phyloP scores from a whole-genome alignment of 192 early-diverging fungal species.

The Backusella psychrophila region DNA sequence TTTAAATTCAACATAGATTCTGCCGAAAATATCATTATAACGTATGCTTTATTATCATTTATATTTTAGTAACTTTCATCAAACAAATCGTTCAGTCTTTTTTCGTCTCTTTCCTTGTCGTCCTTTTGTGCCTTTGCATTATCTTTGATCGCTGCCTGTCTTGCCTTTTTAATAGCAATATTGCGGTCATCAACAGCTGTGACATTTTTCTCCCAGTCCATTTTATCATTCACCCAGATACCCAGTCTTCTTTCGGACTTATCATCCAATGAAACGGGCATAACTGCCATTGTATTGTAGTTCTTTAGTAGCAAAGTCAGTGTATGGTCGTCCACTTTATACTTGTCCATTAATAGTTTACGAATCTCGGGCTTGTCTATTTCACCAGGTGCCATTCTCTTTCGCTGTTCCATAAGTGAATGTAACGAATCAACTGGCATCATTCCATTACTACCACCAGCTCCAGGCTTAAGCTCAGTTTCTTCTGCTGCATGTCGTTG shows the following conservation, averaged over 20 bases:
- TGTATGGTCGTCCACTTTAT: slow-evolving; percentile 4
- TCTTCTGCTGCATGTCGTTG: slow-evolving; percentile 9
- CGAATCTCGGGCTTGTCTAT: slow-evolving; percentile 10
- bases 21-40: background rate
- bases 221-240: slow-evolving; percentile 14
- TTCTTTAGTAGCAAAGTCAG: slow-evolving; percentile 8
- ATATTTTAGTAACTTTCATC: slow-evolving; percentile 10
- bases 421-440: slow-evolving; percentile 16
- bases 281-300: slow-evolving; percentile 18
- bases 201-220: slow-evolving; percentile 11
- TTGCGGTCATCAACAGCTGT: background rate
- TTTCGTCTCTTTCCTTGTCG: background rate
- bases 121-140: background rate
- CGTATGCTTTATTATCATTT: background rate
- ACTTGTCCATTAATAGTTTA: slow-evolving; percentile 6
- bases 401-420: slow-evolving; percentile 17
- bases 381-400: slow-evolving; percentile 11
- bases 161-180: slow-evolving; percentile 7
- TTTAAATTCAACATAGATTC: too few species aligned
- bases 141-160: slow-evolving; percentile 12
- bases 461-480: background rate
- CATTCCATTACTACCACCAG: background rate
- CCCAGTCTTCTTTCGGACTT: slow-evolving; percentile 13
- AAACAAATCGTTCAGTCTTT: slow-evolving; percentile 13
- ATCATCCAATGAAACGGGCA: slow-evolving; percentile 17